Evolutionary conservation across 2,329 filamentous ascomycete species (phyloP).

Genomic region (Aspergillus candidus): DNA sequence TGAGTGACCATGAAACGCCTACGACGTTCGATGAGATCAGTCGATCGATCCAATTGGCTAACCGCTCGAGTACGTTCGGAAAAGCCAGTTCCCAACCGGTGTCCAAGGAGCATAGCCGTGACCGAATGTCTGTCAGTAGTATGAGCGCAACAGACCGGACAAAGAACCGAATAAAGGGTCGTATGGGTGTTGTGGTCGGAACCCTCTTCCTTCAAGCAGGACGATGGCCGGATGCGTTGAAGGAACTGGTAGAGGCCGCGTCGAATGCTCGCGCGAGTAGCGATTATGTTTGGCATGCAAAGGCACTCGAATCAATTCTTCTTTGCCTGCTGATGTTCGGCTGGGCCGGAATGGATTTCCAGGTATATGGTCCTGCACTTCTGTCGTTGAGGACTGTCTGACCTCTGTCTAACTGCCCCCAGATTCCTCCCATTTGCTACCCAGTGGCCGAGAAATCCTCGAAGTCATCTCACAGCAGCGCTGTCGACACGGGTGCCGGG

Average conservation of each 20-base stretch:
- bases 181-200: constrained; percentile 72
- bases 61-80: constrained; percentile 33
- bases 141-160: constrained; percentile 73
- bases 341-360: constrained; percentile 77
- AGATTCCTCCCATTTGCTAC: constrained; percentile 52
- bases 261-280: constrained; percentile 69
- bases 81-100: constrained; percentile 32
- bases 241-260: constrained; percentile 75
- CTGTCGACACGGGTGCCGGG: constrained; percentile 33
- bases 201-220: constrained; percentile 84
- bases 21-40: constrained; percentile 52
- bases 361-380: constrained; percentile 22
- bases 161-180: constrained; percentile 72
- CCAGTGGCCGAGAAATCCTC: constrained; percentile 45
- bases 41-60: constrained; percentile 36
- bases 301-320: constrained; percentile 82
- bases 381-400: neutral
- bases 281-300: constrained; percentile 96
- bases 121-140: constrained; percentile 59
- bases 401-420: constrained; percentile 9
- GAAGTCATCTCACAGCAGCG: constrained; percentile 38
- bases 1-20: constrained; percentile 38
- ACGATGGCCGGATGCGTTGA: constrained; percentile 81
- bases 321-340: constrained; percentile 76
- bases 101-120: constrained; percentile 51